Evolutionary conservation across 2,329 filamentous ascomycete genomes (phyloP).

Genomic region (Drechslerella dactyloides): DNA sequence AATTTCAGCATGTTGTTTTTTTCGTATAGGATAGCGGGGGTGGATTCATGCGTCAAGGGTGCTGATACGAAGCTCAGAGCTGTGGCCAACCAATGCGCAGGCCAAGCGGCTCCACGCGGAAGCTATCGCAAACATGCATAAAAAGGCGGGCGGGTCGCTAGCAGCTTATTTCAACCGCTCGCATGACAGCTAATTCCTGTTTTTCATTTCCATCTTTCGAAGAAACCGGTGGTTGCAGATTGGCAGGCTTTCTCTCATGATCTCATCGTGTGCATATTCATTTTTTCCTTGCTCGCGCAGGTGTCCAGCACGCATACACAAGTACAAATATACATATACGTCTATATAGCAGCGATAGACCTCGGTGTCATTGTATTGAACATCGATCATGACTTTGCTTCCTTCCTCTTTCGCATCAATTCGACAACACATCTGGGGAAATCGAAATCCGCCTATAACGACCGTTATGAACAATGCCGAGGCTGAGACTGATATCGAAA

Average conservation of each 20-base stretch:
- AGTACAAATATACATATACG: neutral
- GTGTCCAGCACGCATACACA: neutral
- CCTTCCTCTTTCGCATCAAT: neutral
- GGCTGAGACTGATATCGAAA: conserved; percentile 12
- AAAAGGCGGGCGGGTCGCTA: conserved; percentile 21
- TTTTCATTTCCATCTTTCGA: conserved; percentile 1
- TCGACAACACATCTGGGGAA: neutral
- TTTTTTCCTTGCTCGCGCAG: neutral
- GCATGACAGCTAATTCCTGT: conserved; percentile 8
- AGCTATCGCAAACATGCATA: conserved; percentile 19
- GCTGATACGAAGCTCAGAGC: conserved; percentile 10
- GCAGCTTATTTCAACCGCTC: conserved; percentile 46
- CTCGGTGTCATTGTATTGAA: neutral
- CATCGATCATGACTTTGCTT: neutral
- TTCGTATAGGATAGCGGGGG: too few relatives aligned
- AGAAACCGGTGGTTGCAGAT: neutral
- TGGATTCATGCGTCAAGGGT: neutral
- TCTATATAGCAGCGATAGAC: neutral
- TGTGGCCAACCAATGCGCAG: conserved; percentile 7
- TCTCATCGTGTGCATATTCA: neutral
- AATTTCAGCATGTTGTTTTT: too few relatives aligned
- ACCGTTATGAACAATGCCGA: conserved; percentile 27
- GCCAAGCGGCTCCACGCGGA: conserved; percentile 30
- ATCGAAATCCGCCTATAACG: neutral
- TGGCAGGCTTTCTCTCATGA: neutral